These are phyloP conservation scores for Amylocystis lapponica DNA, from an alignment of 768 basidiomycete genomes.

Conservation along the genomic window DNA sequence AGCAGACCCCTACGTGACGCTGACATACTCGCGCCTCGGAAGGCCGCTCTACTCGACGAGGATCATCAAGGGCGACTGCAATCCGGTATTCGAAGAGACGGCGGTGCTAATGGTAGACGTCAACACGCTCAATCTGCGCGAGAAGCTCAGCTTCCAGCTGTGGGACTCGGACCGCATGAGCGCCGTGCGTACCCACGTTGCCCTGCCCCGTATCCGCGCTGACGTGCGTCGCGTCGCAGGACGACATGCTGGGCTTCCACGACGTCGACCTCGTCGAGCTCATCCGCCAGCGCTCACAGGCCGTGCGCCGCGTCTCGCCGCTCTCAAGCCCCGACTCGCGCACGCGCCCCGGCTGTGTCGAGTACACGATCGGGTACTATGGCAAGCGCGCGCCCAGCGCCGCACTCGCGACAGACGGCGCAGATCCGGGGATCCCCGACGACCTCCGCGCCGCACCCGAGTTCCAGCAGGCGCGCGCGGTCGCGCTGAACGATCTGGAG, in stretches of 20 bases:
- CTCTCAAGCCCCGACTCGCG: constrained; percentile 25
- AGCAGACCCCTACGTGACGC: constrained; percentile 49
- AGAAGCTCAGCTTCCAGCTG: constrained; percentile 56
- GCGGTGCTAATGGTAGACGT: constrained; percentile 54
- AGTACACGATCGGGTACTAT: constrained; percentile 50
- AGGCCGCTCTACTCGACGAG: constrained; percentile 67
- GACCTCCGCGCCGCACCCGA: constrained; percentile 37
- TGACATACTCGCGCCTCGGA: constrained; percentile 58
- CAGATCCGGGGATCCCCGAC: constrained; percentile 30
- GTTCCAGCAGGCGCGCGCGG: constrained; percentile 46
- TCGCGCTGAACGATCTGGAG: constrained; percentile 42
- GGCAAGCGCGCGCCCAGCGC: constrained; percentile 33
- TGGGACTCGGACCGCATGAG: constrained; percentile 62
- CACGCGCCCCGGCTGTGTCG: constrained; percentile 31
- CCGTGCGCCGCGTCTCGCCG: constrained; percentile 18
- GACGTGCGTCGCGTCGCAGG: constrained; percentile 18
- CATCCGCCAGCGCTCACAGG: constrained; percentile 21
- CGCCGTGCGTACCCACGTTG: constrained; percentile 13
- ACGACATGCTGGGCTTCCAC: constrained; percentile 46
- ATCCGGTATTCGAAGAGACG: constrained; percentile 70
- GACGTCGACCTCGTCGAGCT: constrained; percentile 31
- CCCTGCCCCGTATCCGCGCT: neutral
- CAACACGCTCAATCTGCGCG: constrained; percentile 62
- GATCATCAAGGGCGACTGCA: constrained; percentile 56
- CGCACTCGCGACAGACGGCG: constrained; percentile 23